Conservation (phyloP, 164 flowering plant species). For the Saururus chinensis region DNA sequence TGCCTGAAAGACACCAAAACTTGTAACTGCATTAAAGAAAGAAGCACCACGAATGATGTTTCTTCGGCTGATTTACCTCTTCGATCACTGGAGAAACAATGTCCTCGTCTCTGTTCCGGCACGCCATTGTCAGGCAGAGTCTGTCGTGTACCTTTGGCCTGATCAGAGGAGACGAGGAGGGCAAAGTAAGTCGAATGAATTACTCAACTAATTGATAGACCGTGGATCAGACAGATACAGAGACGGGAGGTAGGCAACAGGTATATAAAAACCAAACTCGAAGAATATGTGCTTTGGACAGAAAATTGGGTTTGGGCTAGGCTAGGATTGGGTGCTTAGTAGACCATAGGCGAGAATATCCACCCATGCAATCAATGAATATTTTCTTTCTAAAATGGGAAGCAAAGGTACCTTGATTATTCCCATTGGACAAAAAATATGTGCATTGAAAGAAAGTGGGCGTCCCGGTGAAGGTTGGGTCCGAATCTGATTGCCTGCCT, state of each 20-base stretch:
- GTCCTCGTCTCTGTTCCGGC: neutral
- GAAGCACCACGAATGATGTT: neutral
- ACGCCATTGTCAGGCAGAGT: neutral
- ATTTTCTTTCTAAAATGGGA: no score
- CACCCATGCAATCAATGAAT: neutral
- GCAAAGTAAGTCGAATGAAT: no score
- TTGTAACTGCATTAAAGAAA: no score
- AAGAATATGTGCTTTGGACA: slow-evolving; percentile 2
- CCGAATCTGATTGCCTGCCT: no score
- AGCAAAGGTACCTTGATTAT: no score
- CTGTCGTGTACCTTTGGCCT: neutral
- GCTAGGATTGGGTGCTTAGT: neutral
- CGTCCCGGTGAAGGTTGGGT: no score
- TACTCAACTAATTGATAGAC: no score
- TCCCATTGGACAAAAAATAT: no score
- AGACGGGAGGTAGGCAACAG: neutral
- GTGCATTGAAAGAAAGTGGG: no score
- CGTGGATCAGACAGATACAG: neutral
- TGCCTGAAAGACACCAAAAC: no score
- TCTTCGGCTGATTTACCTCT: neutral
- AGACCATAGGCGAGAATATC: neutral
- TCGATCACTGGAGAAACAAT: neutral
- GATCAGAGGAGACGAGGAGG: no score
- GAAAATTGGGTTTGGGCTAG: neutral
- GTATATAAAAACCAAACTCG: neutral